Percentiles rank a stretch among this genome's conserved stretches.
Conservation (phyloP, 2,329 filamentous ascomycete species). For the Drechslera avenae region DNA sequence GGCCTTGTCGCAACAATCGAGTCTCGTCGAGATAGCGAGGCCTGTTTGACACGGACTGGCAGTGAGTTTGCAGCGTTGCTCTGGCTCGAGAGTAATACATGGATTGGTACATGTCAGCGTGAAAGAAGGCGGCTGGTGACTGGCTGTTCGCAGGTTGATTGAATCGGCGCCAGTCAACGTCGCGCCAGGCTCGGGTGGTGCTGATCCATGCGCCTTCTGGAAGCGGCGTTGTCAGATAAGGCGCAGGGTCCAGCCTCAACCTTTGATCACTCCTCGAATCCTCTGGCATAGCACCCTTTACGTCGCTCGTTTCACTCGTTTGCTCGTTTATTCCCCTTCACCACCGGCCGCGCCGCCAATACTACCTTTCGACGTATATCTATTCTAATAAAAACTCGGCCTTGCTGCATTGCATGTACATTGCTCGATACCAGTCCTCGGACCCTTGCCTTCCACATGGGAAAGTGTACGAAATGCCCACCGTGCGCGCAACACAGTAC, state of each 20-base stretch:
- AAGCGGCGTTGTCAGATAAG: constrained; percentile 14
- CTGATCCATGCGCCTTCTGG: constrained; percentile 18
- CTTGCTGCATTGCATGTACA: constrained; percentile 43
- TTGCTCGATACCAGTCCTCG: constrained; percentile 18
- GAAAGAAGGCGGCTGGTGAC: not conserved
- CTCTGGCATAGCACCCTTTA: constrained; percentile 12
- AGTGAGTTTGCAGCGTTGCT: too few relatives aligned
- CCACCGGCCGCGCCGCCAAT: constrained; percentile 11
- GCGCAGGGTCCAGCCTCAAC: constrained; percentile 17
- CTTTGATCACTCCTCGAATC: constrained; percentile 6
- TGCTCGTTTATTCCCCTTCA: constrained; percentile 5
- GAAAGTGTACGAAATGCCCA: constrained; percentile 48
- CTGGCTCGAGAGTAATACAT: too few relatives aligned
- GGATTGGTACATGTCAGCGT: too few relatives aligned
- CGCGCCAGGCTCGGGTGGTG: constrained; percentile 14
- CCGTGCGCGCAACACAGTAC: constrained; percentile 6
- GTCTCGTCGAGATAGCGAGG: not conserved
- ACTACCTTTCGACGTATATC: constrained; percentile 5
- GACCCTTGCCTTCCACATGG: constrained; percentile 42
- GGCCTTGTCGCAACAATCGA: not conserved
- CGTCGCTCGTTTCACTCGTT: constrained; percentile 34
- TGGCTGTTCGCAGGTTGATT: constrained; percentile 12
- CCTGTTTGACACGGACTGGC: too few relatives aligned
- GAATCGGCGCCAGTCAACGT: constrained; percentile 7
- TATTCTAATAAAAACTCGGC: constrained; percentile 3